A percentile compares a stretch with the other conserved stretches of the same genome.
These are phyloP conservation scores for Talaromyces islandicus DNA, from an alignment of 2,329 filamentous ascomycete genomes.

Conservation along the genomic window DNA sequence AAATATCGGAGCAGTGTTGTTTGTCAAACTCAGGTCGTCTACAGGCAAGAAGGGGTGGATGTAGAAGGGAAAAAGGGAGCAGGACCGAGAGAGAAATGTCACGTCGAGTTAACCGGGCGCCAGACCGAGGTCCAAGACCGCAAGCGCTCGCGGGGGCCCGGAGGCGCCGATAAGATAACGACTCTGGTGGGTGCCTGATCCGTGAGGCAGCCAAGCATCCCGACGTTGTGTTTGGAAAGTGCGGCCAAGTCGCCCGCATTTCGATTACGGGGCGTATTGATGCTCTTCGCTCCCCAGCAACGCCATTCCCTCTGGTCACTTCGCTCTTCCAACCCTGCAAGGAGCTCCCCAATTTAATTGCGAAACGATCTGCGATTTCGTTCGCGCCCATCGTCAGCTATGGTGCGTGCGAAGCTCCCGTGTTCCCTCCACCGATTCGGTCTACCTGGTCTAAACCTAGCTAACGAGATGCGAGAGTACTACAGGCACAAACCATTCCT, in stretches of 20 bases:
- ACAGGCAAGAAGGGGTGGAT: neutral
- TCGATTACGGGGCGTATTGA: no score
- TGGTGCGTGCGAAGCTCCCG: slow-evolving; percentile 11
- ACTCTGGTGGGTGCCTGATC: neutral
- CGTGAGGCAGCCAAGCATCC: neutral
- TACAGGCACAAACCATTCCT: slow-evolving; percentile 71
- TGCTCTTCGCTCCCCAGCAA: neutral
- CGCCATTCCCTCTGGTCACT: slow-evolving; percentile 5
- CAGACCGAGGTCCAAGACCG: neutral
- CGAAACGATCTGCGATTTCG: neutral
- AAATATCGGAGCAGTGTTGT: neutral
- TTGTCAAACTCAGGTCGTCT: neutral
- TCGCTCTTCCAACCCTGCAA: slow-evolving; percentile 5
- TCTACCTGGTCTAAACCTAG: slow-evolving; percentile 6
- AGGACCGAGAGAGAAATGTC: neutral
- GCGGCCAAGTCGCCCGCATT: slow-evolving; percentile 12
- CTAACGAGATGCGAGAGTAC: neutral
- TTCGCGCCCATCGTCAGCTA: slow-evolving; percentile 1
- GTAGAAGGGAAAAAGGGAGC: neutral
- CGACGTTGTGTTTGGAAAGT: slow-evolving; percentile 5
- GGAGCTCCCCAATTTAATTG: neutral
- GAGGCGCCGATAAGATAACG: slow-evolving; percentile 9
- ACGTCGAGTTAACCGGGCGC: neutral
- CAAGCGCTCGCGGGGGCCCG: neutral
- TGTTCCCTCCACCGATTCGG: neutral